phyloP scores from a whole-genome alignment of 352 stramenopile genomes.

The Phytophthora multivora region DNA sequence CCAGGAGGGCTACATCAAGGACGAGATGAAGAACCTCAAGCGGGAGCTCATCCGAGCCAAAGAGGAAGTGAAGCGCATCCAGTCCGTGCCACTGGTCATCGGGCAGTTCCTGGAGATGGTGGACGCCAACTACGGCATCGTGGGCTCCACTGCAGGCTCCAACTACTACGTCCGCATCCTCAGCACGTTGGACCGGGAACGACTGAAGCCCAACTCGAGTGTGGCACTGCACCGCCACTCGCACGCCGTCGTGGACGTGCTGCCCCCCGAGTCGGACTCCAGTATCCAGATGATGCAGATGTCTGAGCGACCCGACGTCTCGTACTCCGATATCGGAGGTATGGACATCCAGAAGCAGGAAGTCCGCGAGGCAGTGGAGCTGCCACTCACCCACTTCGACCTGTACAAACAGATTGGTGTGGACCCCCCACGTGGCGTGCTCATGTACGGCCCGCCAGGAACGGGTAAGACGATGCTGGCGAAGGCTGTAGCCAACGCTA shows the following conservation, averaged over 20 bases:
- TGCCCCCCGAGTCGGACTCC: constrained; percentile 98
- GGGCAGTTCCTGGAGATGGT: constrained; percentile 99
- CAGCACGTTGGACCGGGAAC: constrained; percentile 97
- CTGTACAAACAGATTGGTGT: constrained; percentile 99
- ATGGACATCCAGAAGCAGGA: constrained; percentile 99
- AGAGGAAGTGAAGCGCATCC: constrained; percentile 99
- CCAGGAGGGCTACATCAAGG: constrained; percentile 99
- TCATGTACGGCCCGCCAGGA: constrained; percentile 96
- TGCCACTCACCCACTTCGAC: constrained; percentile 99
- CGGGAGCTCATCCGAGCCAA: constrained; percentile 98
- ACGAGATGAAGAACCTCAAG: constrained; percentile 99
- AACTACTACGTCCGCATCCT: constrained; percentile 99
- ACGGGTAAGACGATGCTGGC: constrained; percentile 99
- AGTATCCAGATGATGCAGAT: constrained; percentile 99
- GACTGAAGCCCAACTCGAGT: constrained; percentile 98
- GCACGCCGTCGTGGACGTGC: constrained; percentile 98
- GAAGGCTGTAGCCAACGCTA: constrained; percentile 99
- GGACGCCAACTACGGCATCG: constrained; percentile 99
- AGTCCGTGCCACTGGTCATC: constrained; percentile 99
- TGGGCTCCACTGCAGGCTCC: constrained; percentile 96
- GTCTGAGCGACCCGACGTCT: constrained; percentile 98
- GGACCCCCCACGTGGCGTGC: constrained; percentile 97
- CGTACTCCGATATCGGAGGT: constrained; percentile 97
- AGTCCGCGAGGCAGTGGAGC: constrained; percentile 98
- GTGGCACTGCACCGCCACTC: constrained; percentile 98